These are phyloP conservation scores for Yamadazyma spencermartinsiae DNA, from an alignment of 1,139 yeast genomes.

Conservation along the genomic window DNA sequence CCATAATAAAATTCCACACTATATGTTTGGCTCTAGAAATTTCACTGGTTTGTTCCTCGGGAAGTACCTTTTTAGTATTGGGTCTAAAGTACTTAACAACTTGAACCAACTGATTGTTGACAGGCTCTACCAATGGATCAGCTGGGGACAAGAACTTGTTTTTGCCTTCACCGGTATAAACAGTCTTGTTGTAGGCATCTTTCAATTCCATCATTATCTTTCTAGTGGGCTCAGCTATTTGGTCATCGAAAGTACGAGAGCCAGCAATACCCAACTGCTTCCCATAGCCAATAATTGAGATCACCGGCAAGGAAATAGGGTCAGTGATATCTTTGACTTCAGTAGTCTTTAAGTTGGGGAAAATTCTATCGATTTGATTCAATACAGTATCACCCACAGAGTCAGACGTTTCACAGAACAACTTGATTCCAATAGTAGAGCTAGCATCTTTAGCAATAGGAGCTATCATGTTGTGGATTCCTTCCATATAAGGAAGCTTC, in stretches of 20 bases:
- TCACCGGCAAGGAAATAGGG: conserved; percentile 45
- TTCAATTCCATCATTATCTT: conserved; percentile 39
- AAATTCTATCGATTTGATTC: conserved; percentile 32
- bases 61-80: conserved; percentile 40
- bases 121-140: conserved; percentile 64
- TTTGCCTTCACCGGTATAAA: conserved; percentile 59
- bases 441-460: conserved; percentile 9
- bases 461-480: conserved; percentile 3
- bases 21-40: conserved; percentile 49
- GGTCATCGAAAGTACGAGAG: conserved; percentile 21
- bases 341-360: conserved; percentile 38
- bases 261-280: conserved; percentile 16
- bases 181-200: conserved; percentile 33
- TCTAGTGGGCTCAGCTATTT: conserved; percentile 40
- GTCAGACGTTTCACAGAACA: conserved; percentile 28
- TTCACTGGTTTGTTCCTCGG: conserved; percentile 52
- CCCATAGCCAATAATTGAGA: conserved; percentile 6
- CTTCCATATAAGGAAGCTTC: conserved; percentile 12
- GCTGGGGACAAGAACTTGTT: conserved; percentile 58
- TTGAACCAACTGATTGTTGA: conserved; percentile 54
- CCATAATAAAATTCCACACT: conserved; percentile 34
- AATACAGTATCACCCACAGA: conserved; percentile 33
- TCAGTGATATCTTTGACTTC: conserved; percentile 41
- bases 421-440: conserved; percentile 5
- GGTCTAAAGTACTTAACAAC: conserved; percentile 41